These are phyloP conservation scores for Penicillium sp. DNA, from an alignment of 2,329 filamentous ascomycete genomes.

Conservation along the genomic window DNA sequence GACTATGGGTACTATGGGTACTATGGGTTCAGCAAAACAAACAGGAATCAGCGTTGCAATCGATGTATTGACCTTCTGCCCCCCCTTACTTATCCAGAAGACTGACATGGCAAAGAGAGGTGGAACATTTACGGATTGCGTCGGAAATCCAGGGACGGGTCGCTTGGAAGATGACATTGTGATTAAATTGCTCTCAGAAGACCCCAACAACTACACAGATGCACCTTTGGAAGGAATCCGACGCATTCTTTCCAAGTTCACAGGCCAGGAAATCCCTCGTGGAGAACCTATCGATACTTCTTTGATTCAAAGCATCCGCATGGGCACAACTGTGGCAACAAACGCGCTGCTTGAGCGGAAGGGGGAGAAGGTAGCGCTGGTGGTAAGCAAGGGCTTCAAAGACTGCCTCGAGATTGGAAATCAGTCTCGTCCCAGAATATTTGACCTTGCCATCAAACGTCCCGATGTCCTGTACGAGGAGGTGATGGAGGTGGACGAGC, in stretches of 20 bases:
- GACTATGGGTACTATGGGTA: too few relatives aligned
- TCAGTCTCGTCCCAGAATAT: slow-evolving; percentile 84
- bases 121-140: slow-evolving; percentile 26
- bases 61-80: slow-evolving; percentile 13
- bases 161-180: slow-evolving; percentile 66
- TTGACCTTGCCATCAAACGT: slow-evolving; percentile 82
- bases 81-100: background rate
- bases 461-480: slow-evolving; percentile 82
- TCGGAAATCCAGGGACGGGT: slow-evolving; percentile 56
- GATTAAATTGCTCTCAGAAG: slow-evolving; percentile 85
- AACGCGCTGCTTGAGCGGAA: slow-evolving; percentile 89
- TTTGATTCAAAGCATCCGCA: slow-evolving; percentile 84
- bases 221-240: slow-evolving; percentile 89
- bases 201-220: slow-evolving; percentile 86
- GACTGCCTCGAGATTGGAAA: slow-evolving; percentile 89
- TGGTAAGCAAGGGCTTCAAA: slow-evolving; percentile 83
- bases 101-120: slow-evolving; percentile 17
- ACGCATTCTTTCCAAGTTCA: slow-evolving; percentile 76
- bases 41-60: slow-evolving; percentile 25
- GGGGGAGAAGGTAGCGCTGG: slow-evolving; percentile 81
- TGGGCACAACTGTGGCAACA: slow-evolving; percentile 93
- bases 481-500: slow-evolving; percentile 86
- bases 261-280: slow-evolving; percentile 70
- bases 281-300: slow-evolving; percentile 77
- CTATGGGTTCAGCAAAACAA: slow-evolving; percentile 6